phyloP scores from a whole-genome alignment of 129 eudicot genomes.

The Logfia minima region DNA sequence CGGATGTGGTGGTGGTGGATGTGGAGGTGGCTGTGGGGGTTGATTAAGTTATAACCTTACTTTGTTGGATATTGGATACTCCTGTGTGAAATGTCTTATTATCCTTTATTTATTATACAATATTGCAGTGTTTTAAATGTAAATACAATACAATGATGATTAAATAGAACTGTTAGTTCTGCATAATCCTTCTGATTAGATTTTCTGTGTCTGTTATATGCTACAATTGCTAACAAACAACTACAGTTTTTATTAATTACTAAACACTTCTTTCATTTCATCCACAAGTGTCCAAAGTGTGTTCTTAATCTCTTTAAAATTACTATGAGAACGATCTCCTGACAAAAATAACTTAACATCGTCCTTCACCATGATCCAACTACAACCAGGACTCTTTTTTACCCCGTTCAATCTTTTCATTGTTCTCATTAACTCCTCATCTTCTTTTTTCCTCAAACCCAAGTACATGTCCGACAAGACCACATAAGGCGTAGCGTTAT shows the following conservation, averaged over 20 bases:
- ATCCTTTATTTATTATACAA: not conserved
- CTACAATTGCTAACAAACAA: not conserved
- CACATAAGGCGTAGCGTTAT: constrained; percentile 68
- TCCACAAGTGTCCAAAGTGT: constrained; percentile 31
- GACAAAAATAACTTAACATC: constrained; percentile 47
- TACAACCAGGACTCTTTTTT: constrained; percentile 68
- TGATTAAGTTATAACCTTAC: not conserved
- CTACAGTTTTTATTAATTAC: not conserved
- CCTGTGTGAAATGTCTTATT: not conserved
- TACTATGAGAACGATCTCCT: constrained; percentile 47
- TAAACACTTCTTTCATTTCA: constrained; percentile 36
- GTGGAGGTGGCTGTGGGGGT: not conserved
- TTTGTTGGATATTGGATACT: not conserved
- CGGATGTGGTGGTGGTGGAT: constrained; percentile 5
- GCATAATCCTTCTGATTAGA: too few relatives aligned
- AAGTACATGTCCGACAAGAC: constrained; percentile 65
- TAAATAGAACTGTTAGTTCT: not conserved
- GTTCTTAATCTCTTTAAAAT: constrained; percentile 39
- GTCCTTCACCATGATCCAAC: constrained; percentile 57
- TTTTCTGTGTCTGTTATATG: not conserved
- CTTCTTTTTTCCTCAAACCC: constrained; percentile 36
- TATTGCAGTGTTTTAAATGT: not conserved
- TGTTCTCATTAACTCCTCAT: constrained; percentile 52
- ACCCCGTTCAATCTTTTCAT: constrained; percentile 51
- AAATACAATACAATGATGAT: not conserved